Evolutionary conservation across 257 asterid species (phyloP).

Genomic region (Handroanthus guayacan): DNA sequence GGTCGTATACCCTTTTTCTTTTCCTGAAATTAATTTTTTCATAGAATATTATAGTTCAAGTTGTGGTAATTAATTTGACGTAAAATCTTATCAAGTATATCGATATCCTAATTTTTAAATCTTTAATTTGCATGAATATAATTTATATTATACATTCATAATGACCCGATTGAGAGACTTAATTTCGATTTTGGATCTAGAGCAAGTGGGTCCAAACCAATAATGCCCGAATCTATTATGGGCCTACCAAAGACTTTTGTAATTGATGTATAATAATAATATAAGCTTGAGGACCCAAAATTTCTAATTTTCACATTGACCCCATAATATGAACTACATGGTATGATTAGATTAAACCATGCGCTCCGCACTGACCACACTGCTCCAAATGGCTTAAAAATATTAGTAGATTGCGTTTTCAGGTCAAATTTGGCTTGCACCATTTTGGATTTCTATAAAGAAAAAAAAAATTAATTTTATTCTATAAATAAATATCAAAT

Average conservation of each 20-base stretch:
- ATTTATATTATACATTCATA: background rate
- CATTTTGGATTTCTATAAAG: too few relatives aligned
- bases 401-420: background rate
- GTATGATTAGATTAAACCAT: background rate
- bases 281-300: background rate
- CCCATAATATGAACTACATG: background rate
- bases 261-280: background rate
- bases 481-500: too few relatives aligned
- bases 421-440: background rate
- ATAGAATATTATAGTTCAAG: background rate
- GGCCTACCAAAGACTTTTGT: constrained; percentile 21
- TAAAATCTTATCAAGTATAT: too few relatives aligned
- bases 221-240: constrained; percentile 17
- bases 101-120: background rate
- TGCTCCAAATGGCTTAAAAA: constrained; percentile 19
- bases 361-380: background rate
- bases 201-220: constrained; percentile 23
- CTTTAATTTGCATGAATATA: background rate
- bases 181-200: background rate
- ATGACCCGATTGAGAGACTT: background rate
- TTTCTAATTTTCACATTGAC: constrained; percentile 35
- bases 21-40: background rate
- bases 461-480: too few relatives aligned
- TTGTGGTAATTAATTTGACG: background rate
- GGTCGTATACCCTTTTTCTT: too few relatives aligned